These are phyloP conservation scores for Cnidoscolus chayamansa DNA, from an alignment of 441 rosid genomes.

Conservation along the genomic window DNA sequence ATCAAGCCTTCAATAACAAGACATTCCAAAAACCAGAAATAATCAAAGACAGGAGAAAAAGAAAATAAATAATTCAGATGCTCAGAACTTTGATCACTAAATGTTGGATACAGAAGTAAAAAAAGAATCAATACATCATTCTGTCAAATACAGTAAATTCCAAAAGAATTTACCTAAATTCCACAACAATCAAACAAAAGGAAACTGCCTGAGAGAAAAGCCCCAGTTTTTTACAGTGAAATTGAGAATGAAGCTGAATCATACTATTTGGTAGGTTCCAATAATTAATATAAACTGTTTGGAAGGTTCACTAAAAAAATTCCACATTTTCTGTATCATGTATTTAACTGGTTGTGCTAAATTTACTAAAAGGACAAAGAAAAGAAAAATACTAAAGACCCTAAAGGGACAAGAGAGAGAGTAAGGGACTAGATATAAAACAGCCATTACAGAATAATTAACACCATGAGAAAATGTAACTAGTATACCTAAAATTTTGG, in stretches of 20 bases:
- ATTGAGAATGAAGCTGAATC: no score
- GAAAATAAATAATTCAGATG: no score
- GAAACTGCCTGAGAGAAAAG: not conserved
- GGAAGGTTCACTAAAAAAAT: no score
- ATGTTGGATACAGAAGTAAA: not conserved
- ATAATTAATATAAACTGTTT: no score
- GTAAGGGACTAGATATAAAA: not conserved
- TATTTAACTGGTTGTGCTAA: not conserved
- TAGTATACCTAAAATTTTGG: not conserved
- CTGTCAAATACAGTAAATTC: no score
- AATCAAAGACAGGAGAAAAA: no score
- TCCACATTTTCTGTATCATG: not conserved
- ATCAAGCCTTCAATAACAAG: not conserved
- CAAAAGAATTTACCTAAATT: no score
- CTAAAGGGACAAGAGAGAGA: no score
- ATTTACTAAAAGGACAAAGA: not conserved
- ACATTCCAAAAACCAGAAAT: not conserved
- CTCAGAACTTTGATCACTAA: no score
- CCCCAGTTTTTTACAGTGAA: no score
- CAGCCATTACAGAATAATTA: not conserved
- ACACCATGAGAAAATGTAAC: not conserved
- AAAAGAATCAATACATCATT: no score
- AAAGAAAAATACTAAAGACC: not conserved
- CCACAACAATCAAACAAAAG: not conserved
- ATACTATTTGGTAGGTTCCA: not conserved